Percentiles rank a stretch among this genome's conserved stretches.
Evolutionary conservation across 1,139 yeast genomes (phyloP).

Genomic region (Saccharomyces hybrid): DNA sequence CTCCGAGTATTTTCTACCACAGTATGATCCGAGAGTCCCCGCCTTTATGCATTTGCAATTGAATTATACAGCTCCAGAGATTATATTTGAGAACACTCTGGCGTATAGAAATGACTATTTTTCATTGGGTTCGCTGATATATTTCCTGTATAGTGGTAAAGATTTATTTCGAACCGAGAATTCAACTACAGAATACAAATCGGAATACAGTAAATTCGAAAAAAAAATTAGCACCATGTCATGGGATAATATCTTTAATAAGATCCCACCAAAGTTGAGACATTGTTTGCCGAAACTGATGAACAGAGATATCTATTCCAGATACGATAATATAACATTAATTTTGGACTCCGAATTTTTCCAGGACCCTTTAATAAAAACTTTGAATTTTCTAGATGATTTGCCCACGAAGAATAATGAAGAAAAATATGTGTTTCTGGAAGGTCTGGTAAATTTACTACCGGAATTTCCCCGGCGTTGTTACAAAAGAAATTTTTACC

Average conservation of each 20-base stretch:
- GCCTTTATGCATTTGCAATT: slow-evolving; percentile 59
- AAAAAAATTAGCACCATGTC: slow-evolving; percentile 38
- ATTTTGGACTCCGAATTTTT: slow-evolving; percentile 29
- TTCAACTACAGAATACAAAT: slow-evolving; percentile 43
- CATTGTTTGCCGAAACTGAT: slow-evolving; percentile 37
- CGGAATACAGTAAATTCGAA: slow-evolving; percentile 39
- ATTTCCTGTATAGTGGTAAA: slow-evolving; percentile 50
- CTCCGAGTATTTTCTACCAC: slow-evolving; percentile 35
- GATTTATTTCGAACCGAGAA: slow-evolving; percentile 42
- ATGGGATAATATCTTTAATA: slow-evolving; percentile 44
- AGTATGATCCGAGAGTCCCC: slow-evolving; percentile 67
- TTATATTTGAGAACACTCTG: slow-evolving; percentile 51
- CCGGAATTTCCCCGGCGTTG: slow-evolving; percentile 65
- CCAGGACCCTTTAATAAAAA: slow-evolving; percentile 75
- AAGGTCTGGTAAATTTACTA: slow-evolving; percentile 53
- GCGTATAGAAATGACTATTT: slow-evolving; percentile 73
- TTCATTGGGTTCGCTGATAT: slow-evolving; percentile 69
- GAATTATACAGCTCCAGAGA: slow-evolving; percentile 72
- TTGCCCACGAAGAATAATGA: slow-evolving; percentile 64
- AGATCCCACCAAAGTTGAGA: slow-evolving; percentile 39
- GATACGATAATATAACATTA: slow-evolving; percentile 30
- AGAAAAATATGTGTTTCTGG: slow-evolving; percentile 64
- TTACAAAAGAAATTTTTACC: slow-evolving; percentile 71
- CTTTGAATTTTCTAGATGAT: slow-evolving; percentile 77
- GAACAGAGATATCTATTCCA: slow-evolving; percentile 30